Conservation (phyloP, 345 rosid species). For the Eucalyptus dawsonii region DNA sequence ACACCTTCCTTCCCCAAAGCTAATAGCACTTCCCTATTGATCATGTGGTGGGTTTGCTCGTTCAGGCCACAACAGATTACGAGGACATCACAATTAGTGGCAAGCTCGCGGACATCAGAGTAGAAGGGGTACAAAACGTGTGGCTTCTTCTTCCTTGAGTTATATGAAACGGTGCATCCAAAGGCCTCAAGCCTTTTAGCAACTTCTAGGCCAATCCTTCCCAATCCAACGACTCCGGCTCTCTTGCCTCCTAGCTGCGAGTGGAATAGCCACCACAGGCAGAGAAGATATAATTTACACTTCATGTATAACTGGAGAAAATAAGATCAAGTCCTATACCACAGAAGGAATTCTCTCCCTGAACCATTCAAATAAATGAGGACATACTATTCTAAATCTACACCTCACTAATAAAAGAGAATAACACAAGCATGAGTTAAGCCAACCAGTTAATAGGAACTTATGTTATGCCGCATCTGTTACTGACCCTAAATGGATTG, state of each 20-base stretch:
- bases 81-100: constrained; percentile 21
- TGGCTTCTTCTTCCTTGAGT: constrained; percentile 21
- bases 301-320: neutral
- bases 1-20: constrained; percentile 35
- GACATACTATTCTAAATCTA: neutral
- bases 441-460: neutral
- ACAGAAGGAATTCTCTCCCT: neutral
- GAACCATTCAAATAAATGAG: neutral
- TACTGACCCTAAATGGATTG: neutral
- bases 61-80: constrained; percentile 28
- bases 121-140: constrained; percentile 17
- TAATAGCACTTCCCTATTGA: constrained; percentile 22
- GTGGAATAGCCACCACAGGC: neutral
- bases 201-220: constrained; percentile 22
- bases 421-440: neutral
- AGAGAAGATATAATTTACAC: neutral
- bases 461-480: neutral
- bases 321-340: neutral
- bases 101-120: constrained; percentile 10
- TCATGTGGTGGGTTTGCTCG: constrained; percentile 25
- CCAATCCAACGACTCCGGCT: constrained; percentile 39
- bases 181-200: constrained; percentile 31
- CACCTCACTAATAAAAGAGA: neutral
- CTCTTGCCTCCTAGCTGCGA: constrained; percentile 31
- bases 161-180: constrained; percentile 31